These are phyloP conservation scores for Botrytis cinerea DNA, from an alignment of 2,329 filamentous ascomycete genomes.

Conservation along the genomic window DNA sequence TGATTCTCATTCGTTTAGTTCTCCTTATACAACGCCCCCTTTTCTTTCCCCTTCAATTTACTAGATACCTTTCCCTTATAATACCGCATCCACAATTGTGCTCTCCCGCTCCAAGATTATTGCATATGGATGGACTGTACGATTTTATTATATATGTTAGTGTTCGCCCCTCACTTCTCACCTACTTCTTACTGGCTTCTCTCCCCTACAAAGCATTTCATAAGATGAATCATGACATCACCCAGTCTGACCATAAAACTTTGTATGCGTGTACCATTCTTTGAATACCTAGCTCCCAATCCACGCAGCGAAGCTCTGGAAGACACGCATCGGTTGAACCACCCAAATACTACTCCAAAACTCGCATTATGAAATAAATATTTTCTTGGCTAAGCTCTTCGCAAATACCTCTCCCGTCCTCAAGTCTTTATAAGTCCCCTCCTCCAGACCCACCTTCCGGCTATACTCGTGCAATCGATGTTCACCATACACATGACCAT, in stretches of 20 bases:
- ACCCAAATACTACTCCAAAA: neutral
- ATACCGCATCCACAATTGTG: too few species aligned
- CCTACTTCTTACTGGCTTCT: neutral
- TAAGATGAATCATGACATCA: neutral
- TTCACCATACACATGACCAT: slow-evolving; percentile 80
- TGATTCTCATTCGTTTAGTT: too few species aligned
- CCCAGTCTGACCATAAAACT: too few species aligned
- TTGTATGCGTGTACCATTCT: too few species aligned
- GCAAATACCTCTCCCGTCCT: slow-evolving; percentile 70
- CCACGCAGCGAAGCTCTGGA: neutral
- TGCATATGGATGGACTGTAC: too few species aligned
- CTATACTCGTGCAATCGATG: slow-evolving; percentile 74
- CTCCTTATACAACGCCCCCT: too few species aligned
- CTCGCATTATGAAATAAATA: slow-evolving; percentile 73
- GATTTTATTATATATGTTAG: too few species aligned
- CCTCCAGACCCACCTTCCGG: slow-evolving; percentile 70
- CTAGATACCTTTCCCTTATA: too few species aligned
- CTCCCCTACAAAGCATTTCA: neutral
- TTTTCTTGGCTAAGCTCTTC: slow-evolving; percentile 71
- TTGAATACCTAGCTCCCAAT: neutral
- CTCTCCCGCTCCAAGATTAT: too few species aligned
- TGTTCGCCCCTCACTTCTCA: too few species aligned
- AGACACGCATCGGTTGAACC: neutral
- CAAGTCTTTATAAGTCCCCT: slow-evolving; percentile 73
- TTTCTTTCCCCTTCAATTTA: too few species aligned